Evolutionary conservation across 345 rosid species (phyloP).

Genomic region (Euphorbia pulcherrima): DNA sequence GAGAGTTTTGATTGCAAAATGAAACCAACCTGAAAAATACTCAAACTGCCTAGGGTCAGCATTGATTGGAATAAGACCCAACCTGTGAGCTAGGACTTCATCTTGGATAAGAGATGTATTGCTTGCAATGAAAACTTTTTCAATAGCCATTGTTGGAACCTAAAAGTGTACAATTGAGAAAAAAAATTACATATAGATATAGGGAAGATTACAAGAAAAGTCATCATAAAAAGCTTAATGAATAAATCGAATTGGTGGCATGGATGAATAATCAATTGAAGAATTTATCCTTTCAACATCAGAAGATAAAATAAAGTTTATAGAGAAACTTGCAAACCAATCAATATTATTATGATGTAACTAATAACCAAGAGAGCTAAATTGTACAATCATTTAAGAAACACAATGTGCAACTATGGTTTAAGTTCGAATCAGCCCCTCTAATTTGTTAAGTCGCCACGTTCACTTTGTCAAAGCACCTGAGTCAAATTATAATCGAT

Average conservation of each 20-base stretch:
- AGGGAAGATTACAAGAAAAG: background rate
- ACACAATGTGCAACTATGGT: background rate
- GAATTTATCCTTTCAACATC: background rate
- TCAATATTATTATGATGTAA: background rate
- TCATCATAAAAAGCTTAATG: background rate
- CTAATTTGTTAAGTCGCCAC: background rate
- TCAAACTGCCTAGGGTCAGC: conserved; percentile 87
- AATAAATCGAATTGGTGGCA: background rate
- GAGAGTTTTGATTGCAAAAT: background rate
- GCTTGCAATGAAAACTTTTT: conserved; percentile 79
- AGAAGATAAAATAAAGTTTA: background rate
- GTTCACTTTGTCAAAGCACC: background rate
- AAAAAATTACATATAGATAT: conserved; percentile 2
- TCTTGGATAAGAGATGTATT: conserved; percentile 84
- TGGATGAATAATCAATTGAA: background rate
- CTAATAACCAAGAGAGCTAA: background rate
- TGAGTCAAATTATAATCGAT: background rate
- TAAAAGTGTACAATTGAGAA: conserved; percentile 22
- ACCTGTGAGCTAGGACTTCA: conserved; percentile 90
- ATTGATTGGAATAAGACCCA: conserved; percentile 82
- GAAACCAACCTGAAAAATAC: conserved; percentile 62
- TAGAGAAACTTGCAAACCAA: background rate
- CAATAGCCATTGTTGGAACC: conserved; percentile 97
- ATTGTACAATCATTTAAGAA: background rate
- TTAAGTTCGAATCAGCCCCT: background rate